Conservation (phyloP, 306 rosid genomes). For the Cicer yamashitae region DNA sequence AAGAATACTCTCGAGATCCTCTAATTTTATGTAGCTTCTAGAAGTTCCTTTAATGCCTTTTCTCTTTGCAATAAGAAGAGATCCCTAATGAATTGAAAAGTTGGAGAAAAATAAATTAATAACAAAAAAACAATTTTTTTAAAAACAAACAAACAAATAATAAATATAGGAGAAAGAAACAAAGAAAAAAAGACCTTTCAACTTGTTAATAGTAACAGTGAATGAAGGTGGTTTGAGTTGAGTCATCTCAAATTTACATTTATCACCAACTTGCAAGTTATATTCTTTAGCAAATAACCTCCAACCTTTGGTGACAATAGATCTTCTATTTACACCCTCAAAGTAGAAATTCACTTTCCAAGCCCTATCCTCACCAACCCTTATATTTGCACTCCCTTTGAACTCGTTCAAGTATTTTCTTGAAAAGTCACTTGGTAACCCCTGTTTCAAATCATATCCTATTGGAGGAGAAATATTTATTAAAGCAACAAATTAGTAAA, state of each 20-base stretch:
- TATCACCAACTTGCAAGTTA: neutral
- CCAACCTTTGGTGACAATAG: neutral
- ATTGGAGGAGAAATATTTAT: neutral
- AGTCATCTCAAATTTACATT: neutral
- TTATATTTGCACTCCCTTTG: neutral
- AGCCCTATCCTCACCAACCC: neutral
- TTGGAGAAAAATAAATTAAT: too few relatives aligned
- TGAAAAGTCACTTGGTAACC: neutral
- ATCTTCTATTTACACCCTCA: neutral
- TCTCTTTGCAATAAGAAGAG: neutral
- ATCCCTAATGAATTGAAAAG: neutral
- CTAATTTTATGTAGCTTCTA: neutral
- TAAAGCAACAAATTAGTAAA: neutral
- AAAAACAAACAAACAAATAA: too few relatives aligned
- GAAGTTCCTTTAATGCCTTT: neutral
- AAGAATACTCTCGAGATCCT: neutral
- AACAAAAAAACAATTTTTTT: too few relatives aligned
- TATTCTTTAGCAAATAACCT: neutral
- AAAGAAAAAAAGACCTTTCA: neutral
- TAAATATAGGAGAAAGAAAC: too few relatives aligned
- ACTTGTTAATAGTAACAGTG: neutral
- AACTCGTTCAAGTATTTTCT: neutral
- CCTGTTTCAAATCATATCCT: neutral
- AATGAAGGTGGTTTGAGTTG: neutral
- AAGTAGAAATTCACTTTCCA: neutral